phyloP scores from a whole-genome alignment of 805 yeast genomes.

The Schwanniomyces yamadae region DNA sequence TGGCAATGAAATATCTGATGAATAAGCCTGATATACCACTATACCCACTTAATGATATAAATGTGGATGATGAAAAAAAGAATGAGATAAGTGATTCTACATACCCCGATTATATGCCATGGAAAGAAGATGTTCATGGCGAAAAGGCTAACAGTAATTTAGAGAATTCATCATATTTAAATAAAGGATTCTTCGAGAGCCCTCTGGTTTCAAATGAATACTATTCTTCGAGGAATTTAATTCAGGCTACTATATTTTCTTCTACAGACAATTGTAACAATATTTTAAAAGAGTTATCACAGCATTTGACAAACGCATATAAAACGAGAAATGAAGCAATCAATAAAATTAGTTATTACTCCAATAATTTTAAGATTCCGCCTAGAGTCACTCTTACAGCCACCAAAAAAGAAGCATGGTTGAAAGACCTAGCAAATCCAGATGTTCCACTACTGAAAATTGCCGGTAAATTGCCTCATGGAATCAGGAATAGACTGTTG shows the following conservation, averaged over 20 bases:
- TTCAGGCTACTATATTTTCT: constrained; percentile 42
- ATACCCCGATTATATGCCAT: constrained; percentile 73
- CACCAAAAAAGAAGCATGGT: constrained; percentile 81
- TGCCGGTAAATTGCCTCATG: constrained; percentile 85
- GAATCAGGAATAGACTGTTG: constrained; percentile 69
- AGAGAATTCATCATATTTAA: constrained; percentile 49
- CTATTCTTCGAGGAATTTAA: constrained; percentile 64
- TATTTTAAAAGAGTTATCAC: constrained; percentile 36
- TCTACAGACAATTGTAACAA: constrained; percentile 34
- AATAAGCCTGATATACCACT: constrained; percentile 30
- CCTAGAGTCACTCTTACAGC: constrained; percentile 90
- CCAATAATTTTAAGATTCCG: constrained; percentile 64
- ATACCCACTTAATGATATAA: constrained; percentile 33
- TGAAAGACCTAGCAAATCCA: constrained; percentile 72
- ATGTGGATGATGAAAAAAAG: constrained; percentile 1
- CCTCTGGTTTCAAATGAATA: constrained; percentile 65
- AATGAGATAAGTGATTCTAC: constrained; percentile 9
- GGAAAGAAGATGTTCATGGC: constrained; percentile 49
- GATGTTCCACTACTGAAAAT: constrained; percentile 63
- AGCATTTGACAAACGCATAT: constrained; percentile 37
- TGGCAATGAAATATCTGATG: constrained; percentile 36
- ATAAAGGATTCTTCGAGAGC: constrained; percentile 68
- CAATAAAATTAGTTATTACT: constrained; percentile 34
- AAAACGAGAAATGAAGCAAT: constrained; percentile 38
- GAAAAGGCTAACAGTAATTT: constrained; percentile 53